Conservation (phyloP, 345 rosid genomes). For the Eucalyptus decipiens region DNA sequence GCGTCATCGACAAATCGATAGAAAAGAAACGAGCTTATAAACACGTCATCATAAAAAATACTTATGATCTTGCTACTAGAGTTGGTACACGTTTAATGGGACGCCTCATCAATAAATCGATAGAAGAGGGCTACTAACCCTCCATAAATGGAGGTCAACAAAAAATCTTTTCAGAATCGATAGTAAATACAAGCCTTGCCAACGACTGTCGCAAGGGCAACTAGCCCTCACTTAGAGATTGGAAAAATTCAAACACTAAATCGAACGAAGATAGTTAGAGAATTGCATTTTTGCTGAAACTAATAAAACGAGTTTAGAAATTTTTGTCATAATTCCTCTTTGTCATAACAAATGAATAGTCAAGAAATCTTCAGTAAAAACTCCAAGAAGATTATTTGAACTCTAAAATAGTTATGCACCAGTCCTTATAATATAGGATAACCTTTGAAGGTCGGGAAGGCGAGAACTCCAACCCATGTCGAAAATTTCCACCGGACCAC, state of each 20-base stretch:
- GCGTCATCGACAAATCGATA: not conserved
- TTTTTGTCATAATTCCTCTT: accelerated
- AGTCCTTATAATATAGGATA: not conserved
- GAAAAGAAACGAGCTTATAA: not conserved
- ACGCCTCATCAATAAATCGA: not conserved
- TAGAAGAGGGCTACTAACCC: not conserved
- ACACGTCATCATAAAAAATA: no score
- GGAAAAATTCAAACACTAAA: not conserved
- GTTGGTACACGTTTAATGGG: not conserved
- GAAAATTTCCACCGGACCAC: not conserved
- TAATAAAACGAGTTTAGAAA: not conserved
- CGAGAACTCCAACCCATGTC: not conserved
- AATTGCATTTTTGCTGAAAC: not conserved
- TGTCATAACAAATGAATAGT: not conserved
- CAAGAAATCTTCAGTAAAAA: not conserved
- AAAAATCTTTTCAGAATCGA: not conserved
- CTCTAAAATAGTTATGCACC: not conserved
- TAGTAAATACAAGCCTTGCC: not conserved
- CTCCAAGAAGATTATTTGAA: not conserved
- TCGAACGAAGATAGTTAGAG: not conserved
- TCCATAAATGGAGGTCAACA: not conserved
- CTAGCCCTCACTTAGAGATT: not conserved
- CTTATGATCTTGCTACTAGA: not conserved
- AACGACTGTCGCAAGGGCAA: not conserved
- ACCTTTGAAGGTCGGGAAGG: not conserved